Conservation (phyloP, 176 grass and related monocot genomes). For the Aegilops sharonensis region DNA sequence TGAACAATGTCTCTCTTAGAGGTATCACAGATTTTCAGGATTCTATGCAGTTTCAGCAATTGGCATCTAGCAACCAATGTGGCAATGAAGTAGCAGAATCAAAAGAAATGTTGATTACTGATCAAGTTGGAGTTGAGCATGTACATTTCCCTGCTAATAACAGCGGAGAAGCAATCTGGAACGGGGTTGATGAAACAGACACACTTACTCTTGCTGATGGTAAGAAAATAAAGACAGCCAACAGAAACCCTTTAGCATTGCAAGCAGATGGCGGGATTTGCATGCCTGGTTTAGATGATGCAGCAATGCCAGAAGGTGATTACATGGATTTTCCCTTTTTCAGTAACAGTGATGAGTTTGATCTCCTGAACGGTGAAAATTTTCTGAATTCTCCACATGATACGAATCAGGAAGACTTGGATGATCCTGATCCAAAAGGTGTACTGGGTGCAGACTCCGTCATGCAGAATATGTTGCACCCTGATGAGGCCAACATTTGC, state of each 20-base stretch:
- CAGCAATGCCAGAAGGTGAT: constrained; percentile 43
- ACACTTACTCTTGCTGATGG: constrained; percentile 27
- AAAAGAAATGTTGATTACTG: constrained; percentile 32
- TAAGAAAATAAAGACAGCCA: constrained; percentile 39
- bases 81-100: constrained; percentile 39
- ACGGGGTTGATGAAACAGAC: constrained; percentile 25
- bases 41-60: constrained; percentile 39
- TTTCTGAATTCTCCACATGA: constrained; percentile 63
- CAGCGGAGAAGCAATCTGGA: constrained; percentile 41
- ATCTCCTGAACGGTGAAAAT: constrained; percentile 57
- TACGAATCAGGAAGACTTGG: constrained; percentile 43
- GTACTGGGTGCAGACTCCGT: constrained; percentile 15
- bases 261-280: constrained; percentile 41
- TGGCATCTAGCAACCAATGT: constrained; percentile 39
- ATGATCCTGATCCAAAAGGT: constrained; percentile 32
- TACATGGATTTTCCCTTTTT: constrained; percentile 71
- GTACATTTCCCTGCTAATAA: constrained; percentile 24
- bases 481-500: constrained; percentile 36
- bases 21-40: constrained; percentile 43
- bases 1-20: constrained; percentile 44
- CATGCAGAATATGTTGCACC: constrained; percentile 29
- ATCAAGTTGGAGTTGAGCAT: constrained; percentile 35
- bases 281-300: constrained; percentile 38
- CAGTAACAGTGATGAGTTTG: constrained; percentile 50
- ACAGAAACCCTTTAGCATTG: constrained; percentile 29